Percentiles rank a stretch among this genome's conserved stretches.
These are phyloP conservation scores for Lactifluus subvellereus DNA, from an alignment of 768 basidiomycete genomes.

Conservation along the genomic window DNA sequence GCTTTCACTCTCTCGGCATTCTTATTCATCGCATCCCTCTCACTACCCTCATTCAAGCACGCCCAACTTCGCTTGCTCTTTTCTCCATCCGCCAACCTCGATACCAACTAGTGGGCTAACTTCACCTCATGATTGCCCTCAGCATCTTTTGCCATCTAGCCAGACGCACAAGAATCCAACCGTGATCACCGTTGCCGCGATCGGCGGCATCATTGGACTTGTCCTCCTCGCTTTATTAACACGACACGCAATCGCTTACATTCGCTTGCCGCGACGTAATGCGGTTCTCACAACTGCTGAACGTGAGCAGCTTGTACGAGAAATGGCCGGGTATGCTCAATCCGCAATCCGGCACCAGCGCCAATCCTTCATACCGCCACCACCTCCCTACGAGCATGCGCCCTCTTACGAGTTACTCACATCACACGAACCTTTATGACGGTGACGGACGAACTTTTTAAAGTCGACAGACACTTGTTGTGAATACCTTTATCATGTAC, in stretches of 20 bases:
- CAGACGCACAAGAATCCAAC: constrained; percentile 22
- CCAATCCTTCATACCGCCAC: constrained; percentile 35
- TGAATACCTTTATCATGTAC: not conserved
- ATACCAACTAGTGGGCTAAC: not conserved
- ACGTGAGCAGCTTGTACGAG: constrained; percentile 44
- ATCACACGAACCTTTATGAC: not conserved
- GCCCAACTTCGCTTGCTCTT: not conserved
- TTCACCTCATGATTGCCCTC: constrained; percentile 3
- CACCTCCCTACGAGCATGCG: constrained; percentile 48
- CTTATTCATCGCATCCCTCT: too few relatives aligned
- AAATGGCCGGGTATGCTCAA: constrained; percentile 44
- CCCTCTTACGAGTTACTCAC: constrained; percentile 40
- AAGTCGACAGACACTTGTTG: constrained; percentile 19
- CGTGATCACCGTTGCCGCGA: constrained; percentile 40
- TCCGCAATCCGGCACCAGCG: constrained; percentile 29
- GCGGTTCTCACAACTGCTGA: constrained; percentile 37
- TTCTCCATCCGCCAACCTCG: not conserved
- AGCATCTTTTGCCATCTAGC: not conserved
- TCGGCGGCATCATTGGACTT: constrained; percentile 39
- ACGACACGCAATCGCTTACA: constrained; percentile 42
- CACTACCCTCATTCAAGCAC: too few relatives aligned
- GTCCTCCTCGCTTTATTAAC: constrained; percentile 34
- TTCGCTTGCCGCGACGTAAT: constrained; percentile 40
- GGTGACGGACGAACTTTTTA: too few relatives aligned
- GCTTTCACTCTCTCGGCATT: not conserved